Base-by-base conservation (phyloP, 169 alveolate genomes). In the Eimeria falciformis region DNA sequence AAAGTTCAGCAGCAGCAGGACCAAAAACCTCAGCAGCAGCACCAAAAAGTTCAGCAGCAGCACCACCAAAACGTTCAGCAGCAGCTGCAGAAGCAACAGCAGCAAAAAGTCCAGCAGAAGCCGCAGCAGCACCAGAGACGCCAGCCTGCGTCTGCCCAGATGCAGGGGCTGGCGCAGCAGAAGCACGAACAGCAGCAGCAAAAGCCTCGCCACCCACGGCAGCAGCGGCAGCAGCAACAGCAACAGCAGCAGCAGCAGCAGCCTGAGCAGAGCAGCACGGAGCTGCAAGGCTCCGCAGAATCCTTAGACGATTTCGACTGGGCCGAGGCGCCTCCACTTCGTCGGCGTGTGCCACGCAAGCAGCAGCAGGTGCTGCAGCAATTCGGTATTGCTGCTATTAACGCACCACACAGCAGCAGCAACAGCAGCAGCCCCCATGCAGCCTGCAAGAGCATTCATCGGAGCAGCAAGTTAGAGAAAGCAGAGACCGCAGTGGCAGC, bases 301-400 rank as follows among this genome's bases (percentile, higher is more conserved):
- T 40, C 62, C 21, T 18, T 12, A 43, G 84, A 40, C n/a, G 84
- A 73, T 4, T 29, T 45, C 2, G 84, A 21, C 9, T 73, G 84
- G 84, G 53, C 84, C 3, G 84, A 73, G 84, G 65, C 84, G 11
- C 84, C 84, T 3, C 84, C 84, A 11, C 25, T 17, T 2, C 3
- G 65, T 2, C 27, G 62, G 65, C 27, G 84, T 3, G 66, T 73
- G 84, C 84, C 84, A 33, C 62, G 84, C 25, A 73, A 73, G 84
- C 84, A 73, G 84, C 84, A 73, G 84, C 84, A 73, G 40, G 84
- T 73, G 84, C 62, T 73, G 84, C 84, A 73, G 84, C 84, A 45
- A 25, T 73, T 73, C 65, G 84, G 84, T 2, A 45, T 73, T 1
- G 84, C 84, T 73, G 40, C 62, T 23, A 21, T 73, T 21, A 2